Percentiles rank a stretch among this genome's conserved stretches.
These are phyloP conservation scores for Beauveria pseudobassiana DNA, from an alignment of 2,329 filamentous ascomycete genomes.

Conservation along the genomic window DNA sequence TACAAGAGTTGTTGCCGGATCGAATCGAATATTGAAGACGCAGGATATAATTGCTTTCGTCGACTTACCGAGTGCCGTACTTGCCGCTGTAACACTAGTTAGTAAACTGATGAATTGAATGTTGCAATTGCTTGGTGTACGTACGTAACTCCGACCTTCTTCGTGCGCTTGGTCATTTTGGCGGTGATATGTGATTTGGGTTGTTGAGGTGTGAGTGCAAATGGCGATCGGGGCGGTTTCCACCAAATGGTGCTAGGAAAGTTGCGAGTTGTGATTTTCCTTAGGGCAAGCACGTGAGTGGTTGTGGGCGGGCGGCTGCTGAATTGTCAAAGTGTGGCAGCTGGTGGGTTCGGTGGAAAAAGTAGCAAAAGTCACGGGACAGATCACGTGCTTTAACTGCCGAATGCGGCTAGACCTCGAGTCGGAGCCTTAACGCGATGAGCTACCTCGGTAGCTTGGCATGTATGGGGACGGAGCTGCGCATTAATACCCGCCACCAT, in stretches of 20 bases:
- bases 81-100: conserved; percentile 51
- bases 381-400: not conserved
- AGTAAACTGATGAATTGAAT: conserved; percentile 4
- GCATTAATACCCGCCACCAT: not conserved
- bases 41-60: not conserved
- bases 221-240: conserved; percentile 20
- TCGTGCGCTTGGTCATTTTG: conserved; percentile 93
- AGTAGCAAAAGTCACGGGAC: not conserved
- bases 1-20: not conserved
- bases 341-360: not conserved
- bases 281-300: conserved; percentile 36
- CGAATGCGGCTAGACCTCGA: not conserved
- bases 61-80: conserved; percentile 87
- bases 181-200: conserved; percentile 34
- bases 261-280: conserved; percentile 30
- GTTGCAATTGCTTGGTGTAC: conserved; percentile 20
- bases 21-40: conserved; percentile 9
- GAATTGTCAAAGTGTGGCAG: not conserved
- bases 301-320: conserved; percentile 14
- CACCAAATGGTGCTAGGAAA: conserved; percentile 23
- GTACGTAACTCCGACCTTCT: conserved; percentile 90
- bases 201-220: conserved; percentile 26
- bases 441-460: not conserved
- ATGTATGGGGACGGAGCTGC: not conserved
- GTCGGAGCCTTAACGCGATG: not conserved